phyloP scores from a whole-genome alignment of 2,329 filamentous ascomycete genomes.

The Aspergillus ochraceus region DNA sequence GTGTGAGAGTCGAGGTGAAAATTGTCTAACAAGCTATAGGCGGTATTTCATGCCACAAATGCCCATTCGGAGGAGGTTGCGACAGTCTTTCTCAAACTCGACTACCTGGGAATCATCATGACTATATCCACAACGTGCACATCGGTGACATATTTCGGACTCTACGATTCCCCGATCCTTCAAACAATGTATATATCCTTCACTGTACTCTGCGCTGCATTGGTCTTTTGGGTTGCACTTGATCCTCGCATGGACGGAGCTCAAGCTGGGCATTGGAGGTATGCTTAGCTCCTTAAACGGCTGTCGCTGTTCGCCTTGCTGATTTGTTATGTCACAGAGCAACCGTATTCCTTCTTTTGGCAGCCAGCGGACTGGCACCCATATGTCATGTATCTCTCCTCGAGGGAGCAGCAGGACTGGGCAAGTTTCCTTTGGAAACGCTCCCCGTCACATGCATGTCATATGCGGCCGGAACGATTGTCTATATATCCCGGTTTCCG shows the following conservation, averaged over 20 bases:
- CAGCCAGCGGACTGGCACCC: not conserved
- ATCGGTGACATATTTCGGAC: not conserved
- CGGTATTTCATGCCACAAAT: not conserved
- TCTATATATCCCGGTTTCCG: not conserved
- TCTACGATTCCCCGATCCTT: not conserved
- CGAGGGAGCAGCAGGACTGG: not conserved
- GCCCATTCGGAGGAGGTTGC: not conserved
- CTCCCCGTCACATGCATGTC: not conserved
- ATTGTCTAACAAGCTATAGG: not conserved
- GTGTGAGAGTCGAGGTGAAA: not conserved
- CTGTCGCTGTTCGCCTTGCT: not conserved
- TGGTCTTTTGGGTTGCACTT: not conserved
- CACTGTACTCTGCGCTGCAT: not conserved
- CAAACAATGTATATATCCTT: not conserved
- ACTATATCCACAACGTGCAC: not conserved
- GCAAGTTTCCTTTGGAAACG: not conserved
- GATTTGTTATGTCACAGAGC: not conserved
- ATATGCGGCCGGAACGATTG: not conserved
- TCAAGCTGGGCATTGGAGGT: not conserved
- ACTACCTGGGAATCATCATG: conserved; percentile 1
- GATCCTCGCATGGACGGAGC: not conserved
- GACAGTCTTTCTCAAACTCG: not conserved
- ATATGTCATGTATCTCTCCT: not conserved
- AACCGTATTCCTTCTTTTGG: not conserved
- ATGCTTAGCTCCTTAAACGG: not conserved